Evolutionary conservation across 2,329 filamentous ascomycete genomes (phyloP), one percentile per base, ranked within the genome.

Genomic region (Dothistroma septosporum): DNA sequence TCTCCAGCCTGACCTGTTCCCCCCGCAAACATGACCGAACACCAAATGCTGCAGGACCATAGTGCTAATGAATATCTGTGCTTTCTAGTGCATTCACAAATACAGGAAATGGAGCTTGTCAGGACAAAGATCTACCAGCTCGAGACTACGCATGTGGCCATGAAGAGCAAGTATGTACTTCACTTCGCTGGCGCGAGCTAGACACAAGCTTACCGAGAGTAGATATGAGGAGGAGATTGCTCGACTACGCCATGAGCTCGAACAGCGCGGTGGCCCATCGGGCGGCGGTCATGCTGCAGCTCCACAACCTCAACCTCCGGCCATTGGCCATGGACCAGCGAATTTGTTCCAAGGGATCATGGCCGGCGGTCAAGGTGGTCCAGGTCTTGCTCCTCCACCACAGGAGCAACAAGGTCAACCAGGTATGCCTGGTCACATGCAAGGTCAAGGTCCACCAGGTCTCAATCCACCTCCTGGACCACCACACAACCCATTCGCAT

Each of bases 321-420:
- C 91, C 54, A 90, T 97, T 68, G 91, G 92, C 31, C 90, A 95
- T 72, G 92, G 93, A 28, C 86, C 87, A 59, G 93, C 89, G 74
- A 94, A 95, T 72, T 83, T 97, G 46, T 97, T 99, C 73, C 92
- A 91, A 68, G 92, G 91, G 59, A 96, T 97, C 73, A 97, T 99
- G 91, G 87, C 92, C 59, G 93, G 93, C 66, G 86, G 88, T 70
- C 91, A 93, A 78, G 89, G 88, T 70, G 91, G 90, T 63, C 89
- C 91, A 65, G 91, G 90, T 62, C 87, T 96, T 68, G 92, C 92
- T 2, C 89, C 89, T 65, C 69, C 69, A 50, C 73, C 72, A 22
- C 85, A 86, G 76, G 82, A 85, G 69, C 81, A 84, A 69, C 83
- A 82, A 73, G 81, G 83, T 65, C 83, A 82, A 70, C 71, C 71